Base-by-base conservation (phyloP, 75 land plant species). In the Cunninghamia lanceolata region DNA sequence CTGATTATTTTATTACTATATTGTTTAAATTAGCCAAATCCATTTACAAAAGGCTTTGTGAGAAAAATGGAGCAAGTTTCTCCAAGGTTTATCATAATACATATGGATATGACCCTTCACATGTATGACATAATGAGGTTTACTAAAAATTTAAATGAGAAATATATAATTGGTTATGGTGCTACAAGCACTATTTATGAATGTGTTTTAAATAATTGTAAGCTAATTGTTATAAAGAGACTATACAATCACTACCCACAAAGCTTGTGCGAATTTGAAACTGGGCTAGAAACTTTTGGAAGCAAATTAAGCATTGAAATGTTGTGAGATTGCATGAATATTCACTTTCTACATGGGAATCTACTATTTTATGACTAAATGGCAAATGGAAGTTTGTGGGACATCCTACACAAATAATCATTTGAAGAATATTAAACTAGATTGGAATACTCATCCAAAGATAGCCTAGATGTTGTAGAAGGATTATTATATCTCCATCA, bases 301-400 rank as follows among this genome's bases (percentile, higher is more conserved):
- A 96, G 95, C 87, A n/a, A n/a, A 96, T 98, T 84, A 98, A 98
- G 88, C 98, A 98, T 83, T 87, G 98, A 50, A 96, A 98, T 88
- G 88, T 98, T 17, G 99, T 96, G 53, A 89, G 95, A 83, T 93
- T 98, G 53, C 98, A 93, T 89, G 99, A 94, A 21, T 98, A 96
- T 84, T 98, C 99, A 43, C 84, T 98, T 39, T 98, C 99, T 8
- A 10, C 87, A 86, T n/a, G 99, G 96, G 45, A 93, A 96, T 78
- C 91, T 98, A 25, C 94, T 98, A 32, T 96, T 98, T 88, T 98
- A 98, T 54, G 99, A 98, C 77, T 98, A 92, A 87, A 96, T 98
- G 99, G 98, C 93, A 86, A 96, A 98, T 82, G 99, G 99, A 25
- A 98, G 98, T 86, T 93, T 98, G 19, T 97, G 95, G 95, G 98